Evolutionary conservation across 345 rosid species (phyloP).

Genomic region (Rhodomyrtus tomentosa): DNA sequence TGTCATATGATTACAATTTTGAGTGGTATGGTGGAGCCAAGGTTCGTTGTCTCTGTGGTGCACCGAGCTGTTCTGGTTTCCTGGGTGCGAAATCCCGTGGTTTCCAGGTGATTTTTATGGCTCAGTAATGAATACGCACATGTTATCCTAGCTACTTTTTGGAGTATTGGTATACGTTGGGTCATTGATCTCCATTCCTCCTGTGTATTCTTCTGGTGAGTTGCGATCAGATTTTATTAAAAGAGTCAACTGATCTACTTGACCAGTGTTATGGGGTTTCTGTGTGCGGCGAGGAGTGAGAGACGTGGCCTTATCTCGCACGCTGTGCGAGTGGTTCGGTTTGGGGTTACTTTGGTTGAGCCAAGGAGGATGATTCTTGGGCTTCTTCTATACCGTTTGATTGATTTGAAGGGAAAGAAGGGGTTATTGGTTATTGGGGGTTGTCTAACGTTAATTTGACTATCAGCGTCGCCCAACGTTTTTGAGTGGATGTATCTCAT

Average conservation of each 20-base stretch:
- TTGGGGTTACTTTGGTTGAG: neutral
- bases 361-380: neutral
- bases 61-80: slow-evolving; percentile 76
- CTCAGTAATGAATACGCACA: neutral
- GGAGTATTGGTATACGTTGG: neutral
- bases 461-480: neutral
- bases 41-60: slow-evolving; percentile 96
- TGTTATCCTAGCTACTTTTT: neutral
- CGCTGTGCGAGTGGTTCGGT: neutral
- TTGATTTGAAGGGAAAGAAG: neutral
- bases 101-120: slow-evolving; percentile 57
- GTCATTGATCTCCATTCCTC: neutral
- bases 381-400: neutral
- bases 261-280: neutral
- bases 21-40: slow-evolving; percentile 98
- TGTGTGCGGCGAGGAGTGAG: neutral
- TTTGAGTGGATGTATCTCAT: neutral
- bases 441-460: neutral
- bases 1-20: slow-evolving; percentile 84
- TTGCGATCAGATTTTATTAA: neutral
- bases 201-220: neutral
- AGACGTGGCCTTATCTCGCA: neutral
- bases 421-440: neutral
- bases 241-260: neutral
- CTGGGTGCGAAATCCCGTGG: slow-evolving; percentile 99